Conservation (phyloP, 1,284 basidiomycete species). For the Tremellales sp. region DNA sequence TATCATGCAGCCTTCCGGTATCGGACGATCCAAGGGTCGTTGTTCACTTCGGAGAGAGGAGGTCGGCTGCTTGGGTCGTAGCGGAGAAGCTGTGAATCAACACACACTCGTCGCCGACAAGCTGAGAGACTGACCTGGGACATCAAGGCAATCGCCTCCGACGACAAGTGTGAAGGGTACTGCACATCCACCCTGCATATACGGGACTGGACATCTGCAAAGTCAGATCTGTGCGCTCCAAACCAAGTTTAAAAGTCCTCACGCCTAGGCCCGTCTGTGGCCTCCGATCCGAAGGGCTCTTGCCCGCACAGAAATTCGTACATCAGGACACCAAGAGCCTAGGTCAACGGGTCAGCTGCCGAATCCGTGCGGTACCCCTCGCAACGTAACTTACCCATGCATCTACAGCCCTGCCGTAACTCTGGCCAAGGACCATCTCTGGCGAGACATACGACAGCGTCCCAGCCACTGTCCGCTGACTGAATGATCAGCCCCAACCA, state of each 20-base stretch:
- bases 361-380: not conserved
- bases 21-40: conserved; percentile 85
- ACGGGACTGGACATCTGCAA: conserved; percentile 32
- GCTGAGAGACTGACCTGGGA: conserved; percentile 50
- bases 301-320: conserved; percentile 90
- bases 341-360: conserved; percentile 69
- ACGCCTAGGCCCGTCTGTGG: conserved; percentile 25
- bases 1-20: too few species aligned
- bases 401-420: conserved; percentile 37
- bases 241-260: too few species aligned
- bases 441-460: conserved; percentile 93
- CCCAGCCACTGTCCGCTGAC: conserved; percentile 79
- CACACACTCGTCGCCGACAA: not conserved
- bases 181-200: conserved; percentile 61
- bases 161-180: conserved; percentile 61
- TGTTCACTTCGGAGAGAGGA: conserved; percentile 67
- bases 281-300: conserved; percentile 78
- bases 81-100: conserved; percentile 63
- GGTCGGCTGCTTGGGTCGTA: conserved; percentile 75
- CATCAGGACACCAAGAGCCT: conserved; percentile 92
- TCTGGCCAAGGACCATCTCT: conserved; percentile 83
- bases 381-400: too few species aligned
- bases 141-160: conserved; percentile 63
- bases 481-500: conserved; percentile 4
- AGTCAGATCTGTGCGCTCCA: not conserved